Percentiles rank a stretch among this genome's conserved stretches.
Evolutionary conservation across 2,329 filamentous ascomycete species (phyloP).

Genomic region (Lecanicillium sp.): DNA sequence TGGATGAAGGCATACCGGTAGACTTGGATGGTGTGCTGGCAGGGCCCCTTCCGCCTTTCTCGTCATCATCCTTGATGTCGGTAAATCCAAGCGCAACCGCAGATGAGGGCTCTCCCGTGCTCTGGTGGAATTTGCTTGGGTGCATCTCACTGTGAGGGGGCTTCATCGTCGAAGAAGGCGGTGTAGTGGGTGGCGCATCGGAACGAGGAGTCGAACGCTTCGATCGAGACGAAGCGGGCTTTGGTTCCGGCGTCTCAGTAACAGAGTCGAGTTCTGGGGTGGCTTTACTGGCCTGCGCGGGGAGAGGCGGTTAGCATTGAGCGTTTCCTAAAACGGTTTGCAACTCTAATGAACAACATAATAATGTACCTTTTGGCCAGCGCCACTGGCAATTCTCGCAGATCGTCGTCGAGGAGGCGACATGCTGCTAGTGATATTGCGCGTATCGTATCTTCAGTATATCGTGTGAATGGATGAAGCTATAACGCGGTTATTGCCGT

Average conservation of each 20-base stretch:
- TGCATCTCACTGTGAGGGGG: constrained; percentile 81
- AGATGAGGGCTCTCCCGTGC: constrained; percentile 68
- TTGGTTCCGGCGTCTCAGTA: constrained; percentile 27
- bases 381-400: constrained; percentile 31
- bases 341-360: background rate
- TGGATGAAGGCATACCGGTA: constrained; percentile 43
- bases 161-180: constrained; percentile 58
- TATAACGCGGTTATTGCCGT: constrained; percentile 5
- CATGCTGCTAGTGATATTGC: constrained; percentile 19
- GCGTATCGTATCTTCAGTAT: background rate
- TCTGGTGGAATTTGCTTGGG: constrained; percentile 71
- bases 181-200: constrained; percentile 37
- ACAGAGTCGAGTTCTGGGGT: constrained; percentile 31
- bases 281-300: constrained; percentile 19
- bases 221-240: constrained; percentile 13
- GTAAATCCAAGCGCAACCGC: constrained; percentile 76
- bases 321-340: background rate
- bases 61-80: constrained; percentile 55
- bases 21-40: constrained; percentile 59
- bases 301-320: constrained; percentile 10
- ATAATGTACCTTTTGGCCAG: constrained; percentile 25
- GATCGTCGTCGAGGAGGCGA: constrained; percentile 35
- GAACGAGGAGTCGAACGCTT: constrained; percentile 3
- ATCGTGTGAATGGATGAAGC: background rate
- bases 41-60: constrained; percentile 30